A percentile compares a stretch with the other conserved stretches of the same genome.
These are phyloP conservation scores for Pseudocercospora ulei DNA, from an alignment of 2,329 filamentous ascomycete genomes.

Conservation along the genomic window DNA sequence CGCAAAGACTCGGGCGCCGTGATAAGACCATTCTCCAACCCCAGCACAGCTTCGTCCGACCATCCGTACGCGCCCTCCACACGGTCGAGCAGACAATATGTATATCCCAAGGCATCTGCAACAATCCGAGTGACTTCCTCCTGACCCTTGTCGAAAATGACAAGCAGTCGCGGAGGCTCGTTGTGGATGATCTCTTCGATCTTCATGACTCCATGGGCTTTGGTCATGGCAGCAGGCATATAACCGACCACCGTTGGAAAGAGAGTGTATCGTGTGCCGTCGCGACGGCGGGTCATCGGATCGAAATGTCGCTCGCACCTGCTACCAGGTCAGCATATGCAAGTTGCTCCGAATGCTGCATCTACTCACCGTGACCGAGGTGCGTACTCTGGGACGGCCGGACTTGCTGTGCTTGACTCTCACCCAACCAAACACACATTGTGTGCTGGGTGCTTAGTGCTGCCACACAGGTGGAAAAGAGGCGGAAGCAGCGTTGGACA, in stretches of 20 bases:
- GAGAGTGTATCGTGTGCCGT: constrained; percentile 13
- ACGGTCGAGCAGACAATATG: constrained; percentile 51
- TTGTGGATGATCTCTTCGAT: constrained; percentile 31
- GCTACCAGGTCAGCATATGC: constrained; percentile 12
- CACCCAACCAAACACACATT: constrained; percentile 26
- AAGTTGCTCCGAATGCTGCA: constrained; percentile 4
- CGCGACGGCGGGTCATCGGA: constrained; percentile 27
- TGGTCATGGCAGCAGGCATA: constrained; percentile 22
- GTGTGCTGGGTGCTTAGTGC: constrained; percentile 19
- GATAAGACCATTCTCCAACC: constrained; percentile 51
- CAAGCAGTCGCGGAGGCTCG: constrained; percentile 37
- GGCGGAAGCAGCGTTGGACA: constrained; percentile 15
- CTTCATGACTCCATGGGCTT: constrained; percentile 28
- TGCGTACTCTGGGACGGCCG: constrained; percentile 27
- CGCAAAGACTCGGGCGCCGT: constrained; percentile 50
- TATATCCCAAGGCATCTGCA: constrained; percentile 69
- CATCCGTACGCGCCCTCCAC: constrained; percentile 48
- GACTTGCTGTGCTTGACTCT: constrained; percentile 25
- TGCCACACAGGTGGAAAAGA: constrained; percentile 20
- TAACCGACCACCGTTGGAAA: constrained; percentile 14
- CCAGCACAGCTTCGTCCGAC: constrained; percentile 57
- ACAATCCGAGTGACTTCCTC: constrained; percentile 65
- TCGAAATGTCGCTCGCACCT: constrained; percentile 31
- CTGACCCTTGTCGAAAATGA: constrained; percentile 62
- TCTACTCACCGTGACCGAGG: constrained; percentile 18